Percentiles rank a stretch among this genome's conserved stretches.
phyloP scores from a whole-genome alignment of 1,284 basidiomycete genomes.

The Tetrapyrgos nigripes region DNA sequence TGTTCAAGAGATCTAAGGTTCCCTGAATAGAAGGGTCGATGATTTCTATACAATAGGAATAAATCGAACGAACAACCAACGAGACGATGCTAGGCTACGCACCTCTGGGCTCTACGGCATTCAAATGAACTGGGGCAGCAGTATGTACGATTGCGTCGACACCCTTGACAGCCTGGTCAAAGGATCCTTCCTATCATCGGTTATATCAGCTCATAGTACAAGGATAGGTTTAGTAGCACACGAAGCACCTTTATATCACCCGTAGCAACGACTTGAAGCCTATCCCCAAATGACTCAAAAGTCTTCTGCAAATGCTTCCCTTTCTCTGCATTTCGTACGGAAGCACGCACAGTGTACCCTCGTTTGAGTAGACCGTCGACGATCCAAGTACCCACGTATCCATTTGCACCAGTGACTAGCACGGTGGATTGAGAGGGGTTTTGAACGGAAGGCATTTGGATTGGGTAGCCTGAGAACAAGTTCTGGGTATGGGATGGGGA shows the following conservation, averaged over 20 bases:
- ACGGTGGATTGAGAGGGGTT: constrained; percentile 29
- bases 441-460: background rate
- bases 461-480: too few relatives aligned
- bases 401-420: constrained; percentile 44
- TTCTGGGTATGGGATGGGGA: too few relatives aligned
- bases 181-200: constrained; percentile 29
- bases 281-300: background rate
- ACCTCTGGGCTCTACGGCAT: constrained; percentile 19
- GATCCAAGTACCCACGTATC: constrained; percentile 42
- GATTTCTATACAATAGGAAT: constrained; percentile 40
- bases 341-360: constrained; percentile 50
- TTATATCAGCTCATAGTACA: background rate
- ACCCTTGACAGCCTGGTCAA: constrained; percentile 37
- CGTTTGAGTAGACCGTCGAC: constrained; percentile 34
- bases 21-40: constrained; percentile 71
- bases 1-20: constrained; percentile 60
- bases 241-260: background rate
- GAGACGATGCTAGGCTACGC: background rate
- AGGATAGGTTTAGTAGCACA: background rate
- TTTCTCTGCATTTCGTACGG: constrained; percentile 37
- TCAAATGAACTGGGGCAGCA: constrained; percentile 30
- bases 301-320: background rate
- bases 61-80: background rate
- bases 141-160: constrained; percentile 36
- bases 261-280: background rate